Conservation (phyloP, 73 alveolate genomes). For the Paramecium sexaurelia region DNA sequence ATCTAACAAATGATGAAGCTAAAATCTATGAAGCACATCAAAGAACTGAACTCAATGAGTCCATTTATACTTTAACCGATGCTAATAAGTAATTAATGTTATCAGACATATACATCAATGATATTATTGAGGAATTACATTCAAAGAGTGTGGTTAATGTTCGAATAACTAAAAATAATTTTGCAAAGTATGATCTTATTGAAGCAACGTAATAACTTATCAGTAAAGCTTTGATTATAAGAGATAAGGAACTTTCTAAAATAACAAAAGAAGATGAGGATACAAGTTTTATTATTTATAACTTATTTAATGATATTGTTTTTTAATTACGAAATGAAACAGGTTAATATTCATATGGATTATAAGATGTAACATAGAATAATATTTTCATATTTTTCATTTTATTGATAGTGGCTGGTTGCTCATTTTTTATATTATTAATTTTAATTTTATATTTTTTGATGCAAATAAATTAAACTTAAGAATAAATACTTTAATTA, state of each 20-base stretch:
- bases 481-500: background rate
- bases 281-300: background rate
- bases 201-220: conserved; percentile 13
- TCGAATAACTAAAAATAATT: background rate
- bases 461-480: background rate
- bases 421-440: background rate
- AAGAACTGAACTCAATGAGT: background rate
- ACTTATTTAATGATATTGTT: background rate
- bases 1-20: background rate
- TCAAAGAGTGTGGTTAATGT: background rate
- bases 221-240: background rate
- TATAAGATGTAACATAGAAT: background rate
- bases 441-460: background rate
- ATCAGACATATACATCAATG: background rate
- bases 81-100: background rate
- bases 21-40: background rate
- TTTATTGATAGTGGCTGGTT: background rate
- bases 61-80: background rate
- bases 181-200: background rate
- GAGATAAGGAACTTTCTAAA: background rate
- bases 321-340: background rate
- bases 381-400: background rate
- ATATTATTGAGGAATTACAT: background rate
- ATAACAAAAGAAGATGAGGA: background rate
- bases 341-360: background rate